phyloP scores from a whole-genome alignment of 2,329 filamentous ascomycete species.

The Calonectria pseudoturangicola region DNA sequence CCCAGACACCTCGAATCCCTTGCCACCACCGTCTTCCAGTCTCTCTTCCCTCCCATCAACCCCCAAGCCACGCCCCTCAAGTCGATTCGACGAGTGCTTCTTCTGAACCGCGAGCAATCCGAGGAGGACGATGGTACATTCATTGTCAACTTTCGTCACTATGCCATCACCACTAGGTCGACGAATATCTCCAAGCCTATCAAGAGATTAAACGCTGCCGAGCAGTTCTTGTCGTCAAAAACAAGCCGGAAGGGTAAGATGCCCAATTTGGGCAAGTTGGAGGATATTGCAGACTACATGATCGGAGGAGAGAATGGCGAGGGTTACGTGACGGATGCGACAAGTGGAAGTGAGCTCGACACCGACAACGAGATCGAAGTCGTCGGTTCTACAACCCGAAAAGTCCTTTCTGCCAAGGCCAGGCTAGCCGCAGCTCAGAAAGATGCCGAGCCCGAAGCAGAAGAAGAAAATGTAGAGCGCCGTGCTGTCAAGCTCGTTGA shows the following conservation, averaged over 20 bases:
- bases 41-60: slow-evolving; percentile 95
- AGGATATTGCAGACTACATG: slow-evolving; percentile 96
- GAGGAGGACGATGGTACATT: slow-evolving; percentile 80
- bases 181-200: slow-evolving; percentile 90
- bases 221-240: slow-evolving; percentile 80
- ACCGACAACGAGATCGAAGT: slow-evolving; percentile 98
- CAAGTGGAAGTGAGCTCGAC: slow-evolving; percentile 92
- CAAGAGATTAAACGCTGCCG: slow-evolving; percentile 88
- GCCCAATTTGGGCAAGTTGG: slow-evolving; percentile 91
- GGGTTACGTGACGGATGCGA: slow-evolving; percentile 89
- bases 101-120: slow-evolving; percentile 87
- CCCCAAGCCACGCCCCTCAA: slow-evolving; percentile 91
- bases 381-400: slow-evolving; percentile 77
- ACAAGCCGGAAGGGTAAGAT: slow-evolving; percentile 80
- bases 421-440: slow-evolving; percentile 63
- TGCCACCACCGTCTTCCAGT: slow-evolving; percentile 95
- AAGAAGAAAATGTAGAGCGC: slow-evolving; percentile 81
- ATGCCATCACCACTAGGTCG: slow-evolving; percentile 93
- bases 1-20: slow-evolving; percentile 96
- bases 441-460: slow-evolving; percentile 66
- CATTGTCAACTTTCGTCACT: slow-evolving; percentile 91
- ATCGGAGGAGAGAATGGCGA: slow-evolving; percentile 85
- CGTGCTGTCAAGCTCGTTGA: slow-evolving; percentile 94
- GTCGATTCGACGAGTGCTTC: slow-evolving; percentile 92
- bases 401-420: slow-evolving; percentile 74